Base-by-base conservation (phyloP, 2,329 filamentous ascomycete species). In the Neophaeococcomyces mojaviensis region DNA sequence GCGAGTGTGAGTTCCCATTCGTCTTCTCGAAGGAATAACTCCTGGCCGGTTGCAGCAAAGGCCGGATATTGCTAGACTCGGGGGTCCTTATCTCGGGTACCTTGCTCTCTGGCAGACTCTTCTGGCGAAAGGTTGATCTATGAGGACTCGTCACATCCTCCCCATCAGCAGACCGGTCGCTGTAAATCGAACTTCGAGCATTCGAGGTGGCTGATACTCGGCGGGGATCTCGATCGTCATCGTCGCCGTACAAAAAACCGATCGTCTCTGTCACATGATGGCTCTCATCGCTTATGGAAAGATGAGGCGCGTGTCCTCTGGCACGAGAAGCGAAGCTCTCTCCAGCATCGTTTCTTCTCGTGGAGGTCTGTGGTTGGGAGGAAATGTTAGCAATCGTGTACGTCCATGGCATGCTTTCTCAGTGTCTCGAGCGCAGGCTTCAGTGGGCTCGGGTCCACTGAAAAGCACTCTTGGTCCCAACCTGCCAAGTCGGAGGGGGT, bases 241-340 rank as follows among this genome's bases (percentile, higher is more conserved):
- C 49, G 61, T 87, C 84, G 59, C 85, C 86, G 67, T 96, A 95
- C 67, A 94, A 78, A 58, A 88, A 88, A 43, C 87, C 87, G 66
- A 95, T 94, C 49, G 88, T 85, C 66, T 95, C 89, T 47, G 88
- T 95, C 63, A 95, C 87, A 77, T 95, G 89, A 68, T 95, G 88
- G 68, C 78, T 88, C 50, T 89, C 85, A 68, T 95, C 88, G 65
- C 86, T 92, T 64, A 94, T 82, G 57, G 78, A 81, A 51, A 82
- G 69, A 56, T 81, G 76, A 51, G 78, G 71, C 55, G 68, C 68
- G 68, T 82, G 79, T 55, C 76, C 75, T 59, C 41, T 15, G 10
- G 41, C 20, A 52, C 74, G 69, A 57, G 68, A 65, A 56, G 73
- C 66, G 65, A 74, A 74, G 60, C 63, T 63, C 60, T 63, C 65